Base-by-base conservation (phyloP, 306 rosid genomes). In the Hylodesmum podocarpum region DNA sequence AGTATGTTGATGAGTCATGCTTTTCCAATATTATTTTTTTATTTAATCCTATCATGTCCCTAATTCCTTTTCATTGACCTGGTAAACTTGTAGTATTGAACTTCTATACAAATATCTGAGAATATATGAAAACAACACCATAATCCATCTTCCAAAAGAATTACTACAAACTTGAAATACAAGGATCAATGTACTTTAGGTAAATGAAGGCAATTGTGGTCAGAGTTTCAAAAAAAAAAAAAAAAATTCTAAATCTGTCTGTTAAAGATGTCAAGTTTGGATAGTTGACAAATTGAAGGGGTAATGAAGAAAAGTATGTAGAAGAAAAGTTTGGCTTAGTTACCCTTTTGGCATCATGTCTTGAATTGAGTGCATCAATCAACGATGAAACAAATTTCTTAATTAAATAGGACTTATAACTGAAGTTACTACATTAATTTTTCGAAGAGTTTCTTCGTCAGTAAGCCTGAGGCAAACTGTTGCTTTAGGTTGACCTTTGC, bases 81-180 rank as follows among this genome's bases (percentile, higher is more conserved):
- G 66, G 21, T 5, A 65, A 72, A 72, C 29, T 25, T 64, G 6
- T 16, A 64, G 66, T 57, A 49, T 79, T 72, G 65, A 44, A 36
- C 19, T 29, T 72, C 44, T 63, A 51, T 72, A 29, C 28, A 65
- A 80, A 54, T 66, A 73, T 66, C 70, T 65, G 54, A 73, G 10
- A 50, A 55, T 73, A 39, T 54, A 31, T 73, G n/a, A n/a, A 67
- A 66, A 74, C 39, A 66, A 25, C 43, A 57, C 19, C 33, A 11
- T 55, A 57, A 27, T 55, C 61, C 43, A 36, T 29, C 21, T 51
- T 63, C 27, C 29, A 28, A 41, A 80, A 40, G 43, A 80, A 37
- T 64, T 50, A 41, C 71, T 13, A 29, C 27, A 63, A 51, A 72
- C 15, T 40, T 64, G 15, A 29, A 67, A 28, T 27, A 15, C 18